Evolutionary conservation across 371 early-diverging fungal species (phyloP).

Genomic region (Mucor sp.): DNA sequence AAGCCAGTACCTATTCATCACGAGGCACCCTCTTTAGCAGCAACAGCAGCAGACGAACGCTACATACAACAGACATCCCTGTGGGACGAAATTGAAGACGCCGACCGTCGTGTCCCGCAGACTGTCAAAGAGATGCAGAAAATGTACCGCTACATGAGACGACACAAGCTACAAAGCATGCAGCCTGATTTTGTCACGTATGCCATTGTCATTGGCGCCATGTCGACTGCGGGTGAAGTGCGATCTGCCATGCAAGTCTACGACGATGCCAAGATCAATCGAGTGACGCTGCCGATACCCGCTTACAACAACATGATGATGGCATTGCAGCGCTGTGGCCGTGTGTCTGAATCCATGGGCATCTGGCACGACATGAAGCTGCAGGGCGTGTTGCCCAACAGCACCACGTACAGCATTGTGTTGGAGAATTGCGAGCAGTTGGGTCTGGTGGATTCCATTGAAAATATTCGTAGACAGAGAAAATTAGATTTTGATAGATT

Average conservation of each 20-base stretch:
- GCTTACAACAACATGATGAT: slow-evolving; percentile 38
- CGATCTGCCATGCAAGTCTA: slow-evolving; percentile 41
- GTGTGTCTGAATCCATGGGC: slow-evolving; percentile 43
- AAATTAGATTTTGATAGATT: slow-evolving; percentile 33
- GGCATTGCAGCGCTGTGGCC: slow-evolving; percentile 22
- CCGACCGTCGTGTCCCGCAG: background rate
- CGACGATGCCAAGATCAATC: slow-evolving; percentile 30
- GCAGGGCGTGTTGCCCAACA: slow-evolving; percentile 29
- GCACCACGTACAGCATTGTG: slow-evolving; percentile 33
- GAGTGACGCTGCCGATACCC: slow-evolving; percentile 18
- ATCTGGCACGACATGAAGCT: slow-evolving; percentile 50
- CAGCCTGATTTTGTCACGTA: slow-evolving; percentile 47
- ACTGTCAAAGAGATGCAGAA: slow-evolving; percentile 22
- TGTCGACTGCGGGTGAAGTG: slow-evolving; percentile 22
- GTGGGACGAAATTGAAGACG: slow-evolving; percentile 9
- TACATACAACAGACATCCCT: background rate
- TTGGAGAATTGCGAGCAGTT: slow-evolving; percentile 44
- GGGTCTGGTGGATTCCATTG: slow-evolving; percentile 33
- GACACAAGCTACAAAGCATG: slow-evolving; percentile 2
- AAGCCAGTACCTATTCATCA: background rate
- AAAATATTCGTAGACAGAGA: slow-evolving; percentile 34
- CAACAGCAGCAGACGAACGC: background rate
- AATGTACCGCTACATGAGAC: slow-evolving; percentile 33
- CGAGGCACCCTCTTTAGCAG: background rate
- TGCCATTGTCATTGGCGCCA: slow-evolving; percentile 37